Percentiles rank a stretch among this genome's conserved stretches.
Conservation (phyloP, 148 eudicot genomes). For the Cornus kousa region DNA sequence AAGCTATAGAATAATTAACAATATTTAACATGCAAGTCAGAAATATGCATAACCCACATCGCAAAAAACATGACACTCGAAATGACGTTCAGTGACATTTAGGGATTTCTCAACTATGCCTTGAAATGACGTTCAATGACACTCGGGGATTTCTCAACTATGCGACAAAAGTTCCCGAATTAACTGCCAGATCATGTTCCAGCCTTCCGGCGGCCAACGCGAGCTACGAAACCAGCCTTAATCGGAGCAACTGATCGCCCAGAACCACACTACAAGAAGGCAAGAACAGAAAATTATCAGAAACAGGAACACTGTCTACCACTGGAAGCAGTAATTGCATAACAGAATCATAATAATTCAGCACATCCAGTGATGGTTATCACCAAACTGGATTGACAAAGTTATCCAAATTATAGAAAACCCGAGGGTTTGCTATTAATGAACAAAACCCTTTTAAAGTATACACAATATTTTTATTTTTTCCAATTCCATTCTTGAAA, state of each 20-base stretch:
- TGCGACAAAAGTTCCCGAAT: neutral
- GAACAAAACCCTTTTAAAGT: neutral
- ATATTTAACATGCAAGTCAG: too few relatives aligned
- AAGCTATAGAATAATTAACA: too few relatives aligned
- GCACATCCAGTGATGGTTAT: neutral
- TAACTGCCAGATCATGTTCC: conserved; percentile 27
- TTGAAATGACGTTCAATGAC: neutral
- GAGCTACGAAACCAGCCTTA: conserved; percentile 55
- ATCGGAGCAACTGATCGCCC: conserved; percentile 65
- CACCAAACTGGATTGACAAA: neutral
- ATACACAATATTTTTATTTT: too few relatives aligned
- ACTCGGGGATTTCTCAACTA: neutral
- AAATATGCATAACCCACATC: neutral
- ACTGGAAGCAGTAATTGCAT: neutral
- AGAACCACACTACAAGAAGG: conserved; percentile 56
- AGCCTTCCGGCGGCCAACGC: conserved; percentile 51
- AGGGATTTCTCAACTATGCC: neutral
- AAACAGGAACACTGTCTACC: neutral
- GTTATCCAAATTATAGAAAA: neutral
- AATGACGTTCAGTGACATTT: neutral
- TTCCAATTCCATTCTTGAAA: neutral
- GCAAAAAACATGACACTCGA: neutral
- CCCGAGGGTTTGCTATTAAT: neutral
- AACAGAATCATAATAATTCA: neutral
- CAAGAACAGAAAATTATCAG: neutral